Evolutionary conservation across 768 basidiomycete genomes (phyloP), one percentile per base, ranked within the genome.

Genomic region (Mycena albidolilacea): DNA sequence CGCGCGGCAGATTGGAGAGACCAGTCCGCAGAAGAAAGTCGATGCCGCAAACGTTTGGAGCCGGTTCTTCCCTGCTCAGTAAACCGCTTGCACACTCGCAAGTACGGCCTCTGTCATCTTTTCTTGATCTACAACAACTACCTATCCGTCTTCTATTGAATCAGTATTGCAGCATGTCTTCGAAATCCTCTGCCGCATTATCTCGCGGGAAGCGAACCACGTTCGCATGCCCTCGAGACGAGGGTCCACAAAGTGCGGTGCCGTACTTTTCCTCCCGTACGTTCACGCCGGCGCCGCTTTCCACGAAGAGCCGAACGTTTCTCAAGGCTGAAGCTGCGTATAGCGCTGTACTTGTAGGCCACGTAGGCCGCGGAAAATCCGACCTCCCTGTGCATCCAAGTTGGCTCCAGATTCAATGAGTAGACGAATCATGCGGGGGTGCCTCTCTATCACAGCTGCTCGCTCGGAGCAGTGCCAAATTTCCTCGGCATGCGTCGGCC

Each of bases 21-120:
- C 41, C 38, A 72, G 71, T 17, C 71, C 71, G 14, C 72, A 73
- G 69, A 72, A 70, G 61, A 14, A 46, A 7, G 44, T 15, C 6
- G 64, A 38, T 8, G 43, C 30, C 21, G 19, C 50, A 6, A 69
- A 75, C 38, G 44, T 59, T 11, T 75, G 71, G 71, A 52, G 21
- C 19, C 68, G 48, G 1, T 75, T 75, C 57, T 75, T 75, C 52
- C 67, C 72, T 43, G 74, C 70, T 3, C 46, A 41, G n/a, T 72
- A 67, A 38, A 46, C 48, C 17, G 30, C 30, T 30, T 30, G 30
- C 30, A 30, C 3, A 30, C 3, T 3, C 30, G 30, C 30, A 30
- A 30, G 30, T 30, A 3, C 30, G 30, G 30, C 30, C 30, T 4
- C 30, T 2, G 30, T 30, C 4, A 30, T 30, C 30, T 30, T 30